Evolutionary conservation across 352 stramenopile species (phyloP).

Genomic region (Globisporangium alternatum): DNA sequence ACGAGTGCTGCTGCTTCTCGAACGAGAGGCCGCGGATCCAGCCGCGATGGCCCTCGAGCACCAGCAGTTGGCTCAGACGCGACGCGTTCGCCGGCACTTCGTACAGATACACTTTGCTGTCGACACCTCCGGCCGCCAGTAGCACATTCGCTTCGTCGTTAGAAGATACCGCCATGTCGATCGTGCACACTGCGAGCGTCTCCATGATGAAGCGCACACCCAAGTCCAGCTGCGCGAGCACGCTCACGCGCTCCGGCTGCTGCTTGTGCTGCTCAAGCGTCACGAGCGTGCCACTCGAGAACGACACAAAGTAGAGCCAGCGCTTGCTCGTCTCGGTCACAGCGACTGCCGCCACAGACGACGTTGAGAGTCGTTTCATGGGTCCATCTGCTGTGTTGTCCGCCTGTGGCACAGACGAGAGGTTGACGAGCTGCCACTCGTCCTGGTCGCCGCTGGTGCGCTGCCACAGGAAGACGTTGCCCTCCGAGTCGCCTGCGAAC

Average conservation of each 20-base stretch:
- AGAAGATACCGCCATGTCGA: constrained; percentile 1
- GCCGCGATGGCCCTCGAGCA: constrained; percentile 55
- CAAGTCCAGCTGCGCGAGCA: constrained; percentile 25
- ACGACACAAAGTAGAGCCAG: constrained; percentile 38
- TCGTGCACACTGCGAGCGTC: constrained; percentile 26
- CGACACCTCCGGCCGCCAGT: constrained; percentile 62
- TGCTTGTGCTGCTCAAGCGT: constrained; percentile 32
- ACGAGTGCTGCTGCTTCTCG: constrained; percentile 12
- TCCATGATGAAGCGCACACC: constrained; percentile 58
- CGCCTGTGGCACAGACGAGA: constrained; percentile 10
- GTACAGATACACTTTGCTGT: constrained; percentile 64
- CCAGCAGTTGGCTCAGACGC: constrained; percentile 30
- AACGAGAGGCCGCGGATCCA: constrained; percentile 77
- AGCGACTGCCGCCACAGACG: constrained; percentile 39
- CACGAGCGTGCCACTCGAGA: constrained; percentile 45
- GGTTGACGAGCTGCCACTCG: constrained; percentile 22
- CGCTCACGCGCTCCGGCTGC: not conserved
- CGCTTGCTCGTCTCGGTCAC: constrained; percentile 28
- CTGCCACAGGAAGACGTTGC: constrained; percentile 59
- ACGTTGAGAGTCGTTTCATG: constrained; percentile 15
- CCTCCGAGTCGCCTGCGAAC: constrained; percentile 61
- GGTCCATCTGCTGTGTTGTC: not conserved
- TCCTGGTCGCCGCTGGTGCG: not conserved
- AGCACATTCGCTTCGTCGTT: constrained; percentile 30
- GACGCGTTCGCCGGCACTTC: constrained; percentile 26